A percentile compares a stretch with the other conserved stretches of the same genome.
phyloP scores from a whole-genome alignment of 371 early-diverging fungal species.

The Coemansia sp. region DNA sequence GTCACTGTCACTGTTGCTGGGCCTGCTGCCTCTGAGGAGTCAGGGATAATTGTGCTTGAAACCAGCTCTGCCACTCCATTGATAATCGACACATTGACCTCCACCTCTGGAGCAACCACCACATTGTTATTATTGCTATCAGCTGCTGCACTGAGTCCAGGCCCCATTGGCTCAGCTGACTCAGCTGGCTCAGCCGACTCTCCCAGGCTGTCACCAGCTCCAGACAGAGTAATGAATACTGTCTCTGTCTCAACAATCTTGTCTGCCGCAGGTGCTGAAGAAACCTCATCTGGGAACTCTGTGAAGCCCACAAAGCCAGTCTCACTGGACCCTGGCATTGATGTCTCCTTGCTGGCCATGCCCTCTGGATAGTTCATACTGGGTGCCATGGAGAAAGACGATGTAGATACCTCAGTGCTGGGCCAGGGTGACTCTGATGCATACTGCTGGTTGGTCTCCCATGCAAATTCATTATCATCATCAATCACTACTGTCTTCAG shows the following conservation, averaged over 20 bases:
- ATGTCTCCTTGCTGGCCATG: slow-evolving; percentile 9
- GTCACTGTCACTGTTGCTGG: slow-evolving; percentile 2
- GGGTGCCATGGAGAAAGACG: slow-evolving; percentile 1
- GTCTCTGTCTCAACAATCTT: slow-evolving; percentile 5
- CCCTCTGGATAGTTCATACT: not conserved
- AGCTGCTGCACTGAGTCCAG: not conserved
- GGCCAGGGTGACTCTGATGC: slow-evolving; percentile 22
- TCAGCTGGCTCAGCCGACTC: not conserved
- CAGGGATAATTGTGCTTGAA: slow-evolving; percentile 1
- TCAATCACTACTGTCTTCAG: slow-evolving; percentile 7
- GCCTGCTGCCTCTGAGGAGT: not conserved
- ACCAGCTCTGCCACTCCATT: not conserved
- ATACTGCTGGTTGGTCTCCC: slow-evolving; percentile 18
- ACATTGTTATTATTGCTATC: slow-evolving; percentile 1
- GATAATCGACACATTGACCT: slow-evolving; percentile 2
- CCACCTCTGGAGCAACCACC: not conserved
- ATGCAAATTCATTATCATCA: slow-evolving; percentile 6
- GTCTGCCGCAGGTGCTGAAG: not conserved
- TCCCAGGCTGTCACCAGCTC: not conserved
- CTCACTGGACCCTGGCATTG: slow-evolving; percentile 1
- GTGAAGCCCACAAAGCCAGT: not conserved
- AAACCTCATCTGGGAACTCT: not conserved
- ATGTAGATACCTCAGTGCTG: not conserved
- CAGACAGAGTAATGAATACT: not conserved
- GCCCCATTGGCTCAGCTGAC: not conserved